These are phyloP conservation scores for Rhododendron mucronatum DNA, from an alignment of 148 eudicot genomes.

Conservation along the genomic window DNA sequence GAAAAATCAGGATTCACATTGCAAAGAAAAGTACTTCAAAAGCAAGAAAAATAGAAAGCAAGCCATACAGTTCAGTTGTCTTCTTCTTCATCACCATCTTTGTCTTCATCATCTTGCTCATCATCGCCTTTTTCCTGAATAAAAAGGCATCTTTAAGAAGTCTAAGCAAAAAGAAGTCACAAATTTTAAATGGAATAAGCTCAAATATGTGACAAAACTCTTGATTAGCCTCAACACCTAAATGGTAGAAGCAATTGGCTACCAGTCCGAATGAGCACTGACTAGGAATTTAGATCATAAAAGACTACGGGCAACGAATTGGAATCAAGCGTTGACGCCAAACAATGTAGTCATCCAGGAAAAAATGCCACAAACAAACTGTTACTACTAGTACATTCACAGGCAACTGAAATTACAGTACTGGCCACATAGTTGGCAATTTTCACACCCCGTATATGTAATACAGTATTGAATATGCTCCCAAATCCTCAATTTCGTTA, in stretches of 20 bases:
- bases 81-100: constrained; percentile 36
- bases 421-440: background rate
- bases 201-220: background rate
- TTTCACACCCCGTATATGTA: background rate
- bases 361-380: background rate
- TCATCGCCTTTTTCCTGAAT: constrained; percentile 37
- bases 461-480: background rate
- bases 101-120: constrained; percentile 41
- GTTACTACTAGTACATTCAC: background rate
- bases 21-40: background rate
- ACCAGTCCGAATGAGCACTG: background rate
- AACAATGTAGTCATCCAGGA: background rate
- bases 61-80: background rate
- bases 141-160: background rate
- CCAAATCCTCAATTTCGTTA: background rate
- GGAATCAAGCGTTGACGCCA: background rate
- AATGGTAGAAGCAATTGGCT: background rate
- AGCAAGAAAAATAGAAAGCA: background rate
- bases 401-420: background rate
- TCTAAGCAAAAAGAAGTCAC: background rate
- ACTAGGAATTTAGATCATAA: background rate
- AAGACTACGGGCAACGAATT: background rate
- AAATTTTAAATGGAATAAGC: background rate
- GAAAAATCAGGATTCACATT: background rate
- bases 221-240: background rate